Conservation (phyloP, 192 early-diverging fungal species). For the Ramicandelaber brevisporus region DNA sequence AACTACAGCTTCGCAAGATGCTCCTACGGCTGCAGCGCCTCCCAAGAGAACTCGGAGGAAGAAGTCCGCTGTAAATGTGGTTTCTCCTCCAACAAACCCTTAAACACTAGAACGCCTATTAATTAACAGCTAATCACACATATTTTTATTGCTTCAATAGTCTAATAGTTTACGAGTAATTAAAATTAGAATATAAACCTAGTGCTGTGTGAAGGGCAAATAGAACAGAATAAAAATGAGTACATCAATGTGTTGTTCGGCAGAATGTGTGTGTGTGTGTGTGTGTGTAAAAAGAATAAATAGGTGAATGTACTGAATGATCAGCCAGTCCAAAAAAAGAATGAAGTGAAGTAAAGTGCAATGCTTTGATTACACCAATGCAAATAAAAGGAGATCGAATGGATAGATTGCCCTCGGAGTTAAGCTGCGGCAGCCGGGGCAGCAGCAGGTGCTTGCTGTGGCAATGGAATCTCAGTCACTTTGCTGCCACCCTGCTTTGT, state of each 20-base stretch:
- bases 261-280: too few species aligned
- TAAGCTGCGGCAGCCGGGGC: slow-evolving; percentile 1
- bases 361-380: neutral
- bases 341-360: slow-evolving; percentile 1
- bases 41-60: too few species aligned
- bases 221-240: neutral
- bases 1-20: too few species aligned
- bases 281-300: neutral
- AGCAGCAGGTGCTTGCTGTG: neutral
- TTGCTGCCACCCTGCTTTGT: slow-evolving; percentile 35
- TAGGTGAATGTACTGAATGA: neutral
- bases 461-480: slow-evolving; percentile 1
- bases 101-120: too few species aligned
- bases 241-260: neutral
- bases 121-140: too few species aligned
- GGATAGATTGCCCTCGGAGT: neutral
- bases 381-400: neutral
- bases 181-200: neutral
- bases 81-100: too few species aligned
- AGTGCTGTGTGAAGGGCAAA: neutral
- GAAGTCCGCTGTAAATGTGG: too few species aligned
- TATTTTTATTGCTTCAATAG: too few species aligned
- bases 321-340: neutral
- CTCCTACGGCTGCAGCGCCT: too few species aligned
- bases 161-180: neutral